phyloP scores from a whole-genome alignment of 1,139 yeast species.

The Candida gigantensis region DNA sequence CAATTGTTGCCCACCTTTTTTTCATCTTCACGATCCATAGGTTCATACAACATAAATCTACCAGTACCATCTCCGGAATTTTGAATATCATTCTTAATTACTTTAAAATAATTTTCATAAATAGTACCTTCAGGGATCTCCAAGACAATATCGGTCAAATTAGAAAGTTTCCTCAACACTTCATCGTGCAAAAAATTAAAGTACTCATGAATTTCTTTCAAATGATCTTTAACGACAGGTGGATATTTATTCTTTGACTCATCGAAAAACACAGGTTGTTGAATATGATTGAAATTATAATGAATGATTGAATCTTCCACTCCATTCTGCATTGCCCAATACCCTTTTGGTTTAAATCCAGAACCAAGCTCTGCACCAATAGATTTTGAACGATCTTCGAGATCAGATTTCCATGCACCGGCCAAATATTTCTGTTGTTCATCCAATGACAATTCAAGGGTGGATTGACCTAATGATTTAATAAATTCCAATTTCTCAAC shows the following conservation, averaged over 20 bases:
- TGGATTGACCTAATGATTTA: constrained; percentile 38
- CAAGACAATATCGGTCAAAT: constrained; percentile 30
- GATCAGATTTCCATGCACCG: constrained; percentile 32
- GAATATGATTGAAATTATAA: constrained; percentile 28
- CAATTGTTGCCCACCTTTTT: constrained; percentile 37
- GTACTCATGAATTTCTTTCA: constrained; percentile 28
- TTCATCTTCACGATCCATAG: constrained; percentile 27
- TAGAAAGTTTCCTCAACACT: constrained; percentile 26
- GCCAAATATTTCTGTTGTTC: constrained; percentile 38
- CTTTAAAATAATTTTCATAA: constrained; percentile 33
- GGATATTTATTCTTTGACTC: constrained; percentile 23
- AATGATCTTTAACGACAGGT: constrained; percentile 28
- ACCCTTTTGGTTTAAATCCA: constrained; percentile 33
- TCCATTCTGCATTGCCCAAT: constrained; percentile 35
- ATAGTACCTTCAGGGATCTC: constrained; percentile 34
- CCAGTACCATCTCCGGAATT: constrained; percentile 36
- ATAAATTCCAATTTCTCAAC: constrained; percentile 29
- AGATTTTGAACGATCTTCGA: constrained; percentile 31
- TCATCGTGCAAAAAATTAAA: constrained; percentile 25
- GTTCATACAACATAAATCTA: constrained; percentile 33
- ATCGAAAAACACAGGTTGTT: constrained; percentile 25
- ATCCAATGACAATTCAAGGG: constrained; percentile 43
- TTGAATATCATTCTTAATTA: constrained; percentile 22
- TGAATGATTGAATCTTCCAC: constrained; percentile 30
- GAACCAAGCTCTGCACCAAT: constrained; percentile 32